Conservation (phyloP, 805 yeast genomes). For the Millerozyma miso region DNA sequence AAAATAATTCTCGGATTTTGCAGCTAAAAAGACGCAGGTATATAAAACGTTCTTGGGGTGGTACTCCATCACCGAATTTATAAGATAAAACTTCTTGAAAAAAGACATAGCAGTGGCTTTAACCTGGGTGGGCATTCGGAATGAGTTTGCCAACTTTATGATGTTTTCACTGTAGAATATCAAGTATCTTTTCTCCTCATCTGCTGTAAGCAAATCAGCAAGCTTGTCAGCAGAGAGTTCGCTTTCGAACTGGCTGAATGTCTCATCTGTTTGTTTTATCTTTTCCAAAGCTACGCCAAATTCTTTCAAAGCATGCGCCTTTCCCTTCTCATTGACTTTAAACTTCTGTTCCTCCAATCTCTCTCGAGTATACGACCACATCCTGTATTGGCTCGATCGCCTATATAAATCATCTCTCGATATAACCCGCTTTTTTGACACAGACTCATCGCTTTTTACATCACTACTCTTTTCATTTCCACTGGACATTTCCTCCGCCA, state of each 20-base stretch:
- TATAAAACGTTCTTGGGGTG: conserved; percentile 79
- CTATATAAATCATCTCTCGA: conserved; percentile 86
- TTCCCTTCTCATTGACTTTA: conserved; percentile 55
- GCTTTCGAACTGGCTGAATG: conserved; percentile 24
- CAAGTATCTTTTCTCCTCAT: conserved; percentile 70
- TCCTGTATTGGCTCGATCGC: conserved; percentile 74
- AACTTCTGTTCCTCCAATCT: conserved; percentile 48
- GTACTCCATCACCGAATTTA: conserved; percentile 77
- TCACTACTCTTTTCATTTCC: not conserved
- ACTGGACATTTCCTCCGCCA: not conserved
- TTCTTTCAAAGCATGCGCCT: conserved; percentile 25
- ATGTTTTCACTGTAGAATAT: conserved; percentile 70
- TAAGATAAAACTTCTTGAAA: conserved; percentile 74
- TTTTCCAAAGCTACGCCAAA: conserved; percentile 20
- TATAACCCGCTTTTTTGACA: conserved; percentile 27
- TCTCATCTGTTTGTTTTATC: conserved; percentile 19
- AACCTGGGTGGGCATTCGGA: conserved; percentile 84
- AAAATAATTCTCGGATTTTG: conserved; percentile 89
- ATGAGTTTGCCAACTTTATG: conserved; percentile 62
- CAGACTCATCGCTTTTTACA: not conserved
- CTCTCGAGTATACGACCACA: conserved; percentile 77
- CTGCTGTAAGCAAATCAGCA: conserved; percentile 48
- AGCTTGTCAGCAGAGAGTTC: conserved; percentile 26
- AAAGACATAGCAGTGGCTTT: conserved; percentile 82
- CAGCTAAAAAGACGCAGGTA: conserved; percentile 78